Evolutionary conservation across 352 stramenopile species (phyloP).

Genomic region (Discostella stelligera): DNA sequence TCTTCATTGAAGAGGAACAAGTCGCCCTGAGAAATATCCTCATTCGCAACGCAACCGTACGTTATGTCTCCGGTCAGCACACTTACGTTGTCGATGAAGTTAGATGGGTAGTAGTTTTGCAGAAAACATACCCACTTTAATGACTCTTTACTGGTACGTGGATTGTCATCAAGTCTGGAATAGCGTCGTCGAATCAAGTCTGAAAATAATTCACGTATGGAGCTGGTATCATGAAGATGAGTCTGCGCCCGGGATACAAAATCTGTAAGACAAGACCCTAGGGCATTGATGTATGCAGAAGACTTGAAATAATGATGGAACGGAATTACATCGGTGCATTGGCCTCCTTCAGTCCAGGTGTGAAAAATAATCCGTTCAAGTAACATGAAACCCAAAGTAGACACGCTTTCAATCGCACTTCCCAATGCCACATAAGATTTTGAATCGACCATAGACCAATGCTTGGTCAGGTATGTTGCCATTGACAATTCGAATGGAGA

Average conservation of each 20-base stretch:
- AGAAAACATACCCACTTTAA: slow-evolving; percentile 20
- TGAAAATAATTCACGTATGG: slow-evolving; percentile 25
- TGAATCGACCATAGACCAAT: slow-evolving; percentile 14
- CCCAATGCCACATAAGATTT: slow-evolving; percentile 13
- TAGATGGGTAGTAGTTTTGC: slow-evolving; percentile 35
- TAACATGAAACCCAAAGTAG: slow-evolving; percentile 35
- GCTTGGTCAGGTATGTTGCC: slow-evolving; percentile 16
- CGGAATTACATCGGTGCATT: slow-evolving; percentile 25
- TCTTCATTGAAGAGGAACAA: slow-evolving; percentile 31
- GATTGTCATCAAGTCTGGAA: slow-evolving; percentile 12
- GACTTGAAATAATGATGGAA: slow-evolving; percentile 39
- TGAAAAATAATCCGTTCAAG: slow-evolving; percentile 40
- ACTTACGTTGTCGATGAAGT: slow-evolving; percentile 41
- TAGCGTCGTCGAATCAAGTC: slow-evolving; percentile 26
- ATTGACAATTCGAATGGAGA: slow-evolving; percentile 40
- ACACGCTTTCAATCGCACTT: slow-evolving; percentile 13
- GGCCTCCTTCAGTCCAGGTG: slow-evolving; percentile 38
- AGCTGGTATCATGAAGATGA: slow-evolving; percentile 20
- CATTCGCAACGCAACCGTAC: neutral
- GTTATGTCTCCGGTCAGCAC: slow-evolving; percentile 2
- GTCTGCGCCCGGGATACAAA: slow-evolving; percentile 23
- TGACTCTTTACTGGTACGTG: neutral
- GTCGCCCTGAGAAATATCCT: neutral
- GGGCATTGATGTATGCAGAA: slow-evolving; percentile 33
- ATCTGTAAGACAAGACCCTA: slow-evolving; percentile 15